phyloP scores from a whole-genome alignment of 768 basidiomycete genomes.

The Podaxis pistillaris region DNA sequence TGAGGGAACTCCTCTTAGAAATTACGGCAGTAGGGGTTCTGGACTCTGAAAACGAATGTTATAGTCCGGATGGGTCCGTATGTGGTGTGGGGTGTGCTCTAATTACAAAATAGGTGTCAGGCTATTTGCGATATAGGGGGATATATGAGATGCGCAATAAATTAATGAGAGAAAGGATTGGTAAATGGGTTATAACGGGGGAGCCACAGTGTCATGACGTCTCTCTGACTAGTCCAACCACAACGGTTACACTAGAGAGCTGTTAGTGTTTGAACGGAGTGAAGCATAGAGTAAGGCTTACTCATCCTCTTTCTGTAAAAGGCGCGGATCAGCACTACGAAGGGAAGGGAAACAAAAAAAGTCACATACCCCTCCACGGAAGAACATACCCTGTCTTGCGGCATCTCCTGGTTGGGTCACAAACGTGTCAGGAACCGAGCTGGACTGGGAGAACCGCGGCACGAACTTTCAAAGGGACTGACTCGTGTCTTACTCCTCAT shows the following conservation, averaged over 20 bases:
- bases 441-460: not conserved
- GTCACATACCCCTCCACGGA: conserved; percentile 71
- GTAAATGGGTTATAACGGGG: not conserved
- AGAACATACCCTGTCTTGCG: conserved; percentile 60
- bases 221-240: conserved; percentile 69
- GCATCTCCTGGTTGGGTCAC: conserved; percentile 49
- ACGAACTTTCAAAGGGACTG: conserved; percentile 75
- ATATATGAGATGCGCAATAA: conserved; percentile 15
- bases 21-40: conserved; percentile 3
- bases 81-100: conserved; percentile 7
- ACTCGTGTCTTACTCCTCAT: conserved; percentile 65
- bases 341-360: conserved; percentile 8
- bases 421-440: not conserved
- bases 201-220: conserved; percentile 33
- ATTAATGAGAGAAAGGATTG: not conserved
- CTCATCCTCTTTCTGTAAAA: conserved; percentile 75
- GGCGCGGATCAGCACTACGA: conserved; percentile 14
- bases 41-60: conserved; percentile 5
- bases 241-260: conserved; percentile 59
- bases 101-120: conserved; percentile 13
- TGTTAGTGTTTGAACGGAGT: conserved; percentile 17
- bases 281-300: conserved; percentile 35
- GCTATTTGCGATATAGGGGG: conserved; percentile 15
- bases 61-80: conserved; percentile 6
- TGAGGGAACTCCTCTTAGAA: conserved; percentile 25